phyloP scores from a whole-genome alignment of 257 asterid species.

The Datura wrightii region DNA sequence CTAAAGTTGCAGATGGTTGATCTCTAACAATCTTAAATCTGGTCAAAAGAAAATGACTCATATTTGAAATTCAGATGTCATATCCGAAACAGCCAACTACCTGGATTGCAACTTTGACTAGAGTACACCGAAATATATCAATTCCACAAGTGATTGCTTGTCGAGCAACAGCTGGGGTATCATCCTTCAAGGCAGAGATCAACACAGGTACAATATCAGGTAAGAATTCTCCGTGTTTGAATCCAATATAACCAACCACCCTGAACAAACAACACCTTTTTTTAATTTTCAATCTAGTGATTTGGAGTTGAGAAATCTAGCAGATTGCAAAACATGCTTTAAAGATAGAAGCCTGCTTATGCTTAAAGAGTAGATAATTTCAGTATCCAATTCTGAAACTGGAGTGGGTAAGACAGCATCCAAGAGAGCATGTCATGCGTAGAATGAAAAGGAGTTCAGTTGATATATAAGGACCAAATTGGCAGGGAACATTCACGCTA shows the following conservation, averaged over 20 bases:
- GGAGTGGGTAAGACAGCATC: background rate
- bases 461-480: slow-evolving; percentile 27
- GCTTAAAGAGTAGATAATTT: background rate
- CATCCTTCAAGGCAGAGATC: slow-evolving; percentile 71
- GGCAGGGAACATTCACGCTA: background rate
- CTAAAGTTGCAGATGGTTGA: background rate
- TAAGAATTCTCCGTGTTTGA: slow-evolving; percentile 70
- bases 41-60: slow-evolving; percentile 33
- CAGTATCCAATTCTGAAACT: slow-evolving; percentile 24
- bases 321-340: slow-evolving; percentile 2
- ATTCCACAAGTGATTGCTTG: slow-evolving; percentile 84
- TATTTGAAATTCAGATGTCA: slow-evolving; percentile 24
- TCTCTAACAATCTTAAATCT: background rate
- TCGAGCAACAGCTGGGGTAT: slow-evolving; percentile 90
- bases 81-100: slow-evolving; percentile 45
- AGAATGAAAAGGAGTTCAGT: slow-evolving; percentile 23
- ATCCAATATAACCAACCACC: slow-evolving; percentile 80
- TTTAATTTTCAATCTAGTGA: background rate
- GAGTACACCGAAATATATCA: slow-evolving; percentile 73
- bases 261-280: slow-evolving; percentile 46
- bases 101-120: slow-evolving; percentile 75
- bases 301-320: slow-evolving; percentile 21
- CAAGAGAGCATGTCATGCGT: background rate
- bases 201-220: slow-evolving; percentile 85
- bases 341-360: background rate